Conservation (phyloP, 768 basidiomycete species). For the Multifurca ochricompacta region DNA sequence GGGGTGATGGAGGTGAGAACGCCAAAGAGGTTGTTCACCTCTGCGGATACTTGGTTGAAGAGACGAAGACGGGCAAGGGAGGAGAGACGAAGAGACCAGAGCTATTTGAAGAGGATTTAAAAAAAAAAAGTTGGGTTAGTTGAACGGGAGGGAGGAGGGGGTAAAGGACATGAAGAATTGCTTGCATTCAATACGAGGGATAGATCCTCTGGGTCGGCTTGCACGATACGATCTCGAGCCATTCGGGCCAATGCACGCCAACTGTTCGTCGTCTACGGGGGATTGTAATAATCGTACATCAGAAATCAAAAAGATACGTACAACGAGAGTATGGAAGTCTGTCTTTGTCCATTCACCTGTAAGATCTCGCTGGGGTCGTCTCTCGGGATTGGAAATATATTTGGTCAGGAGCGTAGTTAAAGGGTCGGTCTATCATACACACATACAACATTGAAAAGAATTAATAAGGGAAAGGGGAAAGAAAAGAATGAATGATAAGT, state of each 20-base stretch:
- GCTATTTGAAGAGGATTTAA: constrained; percentile 38
- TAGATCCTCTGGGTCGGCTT: constrained; percentile 61
- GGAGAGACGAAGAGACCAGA: constrained; percentile 79
- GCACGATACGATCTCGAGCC: constrained; percentile 72
- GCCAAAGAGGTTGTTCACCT: constrained; percentile 72
- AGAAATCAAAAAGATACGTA: constrained; percentile 37
- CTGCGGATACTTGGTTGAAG: constrained; percentile 81
- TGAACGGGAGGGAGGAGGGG: not conserved
- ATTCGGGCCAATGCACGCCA: constrained; percentile 81
- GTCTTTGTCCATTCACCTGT: constrained; percentile 64
- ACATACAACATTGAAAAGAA: constrained; percentile 16
- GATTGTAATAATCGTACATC: not conserved
- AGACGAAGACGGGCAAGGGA: constrained; percentile 73
- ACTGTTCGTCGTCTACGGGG: constrained; percentile 71
- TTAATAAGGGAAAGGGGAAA: not conserved
- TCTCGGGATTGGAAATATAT: constrained; percentile 73
- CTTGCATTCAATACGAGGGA: constrained; percentile 59
- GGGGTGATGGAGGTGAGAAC: constrained; percentile 57
- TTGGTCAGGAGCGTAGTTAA: constrained; percentile 74
- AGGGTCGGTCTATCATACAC: constrained; percentile 60
- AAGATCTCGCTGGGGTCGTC: constrained; percentile 63
- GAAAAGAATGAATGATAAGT: constrained; percentile 2
- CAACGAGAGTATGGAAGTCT: constrained; percentile 75
- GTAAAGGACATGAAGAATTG: not conserved
- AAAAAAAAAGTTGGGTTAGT: no score